phyloP scores from a whole-genome alignment of 2,329 filamentous ascomycete species.

The Tympanopsis confertula region DNA sequence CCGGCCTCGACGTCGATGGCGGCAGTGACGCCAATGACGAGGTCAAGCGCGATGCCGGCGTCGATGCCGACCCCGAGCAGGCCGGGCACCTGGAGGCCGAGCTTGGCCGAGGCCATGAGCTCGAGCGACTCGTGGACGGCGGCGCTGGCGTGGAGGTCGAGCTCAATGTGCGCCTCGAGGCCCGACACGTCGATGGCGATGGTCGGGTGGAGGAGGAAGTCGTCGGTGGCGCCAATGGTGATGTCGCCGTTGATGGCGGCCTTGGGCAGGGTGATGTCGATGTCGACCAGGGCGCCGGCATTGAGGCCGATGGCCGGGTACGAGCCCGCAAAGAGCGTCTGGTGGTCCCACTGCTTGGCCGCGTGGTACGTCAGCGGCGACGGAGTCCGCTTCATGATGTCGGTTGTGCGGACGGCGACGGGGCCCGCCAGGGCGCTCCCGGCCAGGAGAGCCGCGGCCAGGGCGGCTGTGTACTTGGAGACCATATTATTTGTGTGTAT shows the following conservation, averaged over 20 bases:
- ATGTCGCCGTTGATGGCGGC: conserved; percentile 8
- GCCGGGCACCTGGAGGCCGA: conserved; percentile 10
- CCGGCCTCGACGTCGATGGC: conserved; percentile 11
- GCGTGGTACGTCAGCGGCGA: no score
- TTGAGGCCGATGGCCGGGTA: conserved; percentile 3
- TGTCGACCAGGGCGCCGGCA: conserved; percentile 5
- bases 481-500: no score
- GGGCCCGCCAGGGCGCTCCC: no score
- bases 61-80: conserved; percentile 10
- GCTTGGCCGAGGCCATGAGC: conserved; percentile 9
- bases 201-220: conserved; percentile 8
- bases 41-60: conserved; percentile 14
- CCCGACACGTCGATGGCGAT: conserved; percentile 11
- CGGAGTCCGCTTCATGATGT: no score
- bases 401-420: no score
- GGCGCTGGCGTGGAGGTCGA: conserved; percentile 12
- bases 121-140: conserved; percentile 9
- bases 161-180: conserved; percentile 12
- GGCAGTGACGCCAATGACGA: conserved; percentile 12
- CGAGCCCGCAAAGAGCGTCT: no score
- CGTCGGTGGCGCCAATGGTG: conserved; percentile 5
- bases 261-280: conserved; percentile 8
- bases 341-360: no score
- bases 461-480: no score
- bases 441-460: no score